A percentile compares a stretch with the other conserved stretches of the same genome.
Conservation (phyloP, 495 filamentous ascomycete genomes). For the Aspergillus biplanus region DNA sequence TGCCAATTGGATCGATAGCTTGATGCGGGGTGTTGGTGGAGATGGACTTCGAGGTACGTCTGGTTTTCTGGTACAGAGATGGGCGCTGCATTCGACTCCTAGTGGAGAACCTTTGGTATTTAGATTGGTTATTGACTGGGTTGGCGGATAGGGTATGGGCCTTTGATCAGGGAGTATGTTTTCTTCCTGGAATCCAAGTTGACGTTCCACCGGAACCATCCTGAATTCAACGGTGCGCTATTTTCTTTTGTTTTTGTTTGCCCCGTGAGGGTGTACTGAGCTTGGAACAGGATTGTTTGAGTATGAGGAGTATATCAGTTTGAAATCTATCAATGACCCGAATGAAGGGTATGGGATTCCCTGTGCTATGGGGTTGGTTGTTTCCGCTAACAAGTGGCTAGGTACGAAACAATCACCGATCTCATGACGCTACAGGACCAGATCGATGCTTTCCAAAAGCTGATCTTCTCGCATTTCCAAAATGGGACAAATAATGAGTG, state of each 20-base stretch:
- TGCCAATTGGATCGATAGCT: slow-evolving; percentile 87
- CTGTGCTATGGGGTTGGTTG: not conserved
- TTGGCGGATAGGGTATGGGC: slow-evolving; percentile 71
- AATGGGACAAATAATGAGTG: slow-evolving; percentile 92
- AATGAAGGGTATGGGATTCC: slow-evolving; percentile 73
- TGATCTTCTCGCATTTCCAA: slow-evolving; percentile 95
- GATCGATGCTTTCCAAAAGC: slow-evolving; percentile 96
- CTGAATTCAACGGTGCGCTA: slow-evolving; percentile 87
- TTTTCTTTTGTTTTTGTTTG: slow-evolving; percentile 10
- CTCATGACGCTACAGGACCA: slow-evolving; percentile 96
- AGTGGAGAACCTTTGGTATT: not conserved
- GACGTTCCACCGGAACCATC: slow-evolving; percentile 91
- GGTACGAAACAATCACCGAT: slow-evolving; percentile 95
- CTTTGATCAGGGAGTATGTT: slow-evolving; percentile 93
- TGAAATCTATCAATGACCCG: slow-evolving; percentile 97
- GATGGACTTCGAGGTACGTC: slow-evolving; percentile 79
- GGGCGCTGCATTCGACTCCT: no score
- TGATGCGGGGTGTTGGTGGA: slow-evolving; percentile 80
- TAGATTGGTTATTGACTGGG: not conserved
- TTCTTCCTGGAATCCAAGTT: slow-evolving; percentile 92
- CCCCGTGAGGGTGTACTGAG: slow-evolving; percentile 21
- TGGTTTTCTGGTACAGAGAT: not conserved
- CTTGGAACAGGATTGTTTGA: slow-evolving; percentile 72
- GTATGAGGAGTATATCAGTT: slow-evolving; percentile 97
- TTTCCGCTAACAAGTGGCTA: slow-evolving; percentile 34